A percentile compares a stretch with the other conserved stretches of the same genome.
Conservation (phyloP, 345 rosid species). For the Citrus hindsii region DNA sequence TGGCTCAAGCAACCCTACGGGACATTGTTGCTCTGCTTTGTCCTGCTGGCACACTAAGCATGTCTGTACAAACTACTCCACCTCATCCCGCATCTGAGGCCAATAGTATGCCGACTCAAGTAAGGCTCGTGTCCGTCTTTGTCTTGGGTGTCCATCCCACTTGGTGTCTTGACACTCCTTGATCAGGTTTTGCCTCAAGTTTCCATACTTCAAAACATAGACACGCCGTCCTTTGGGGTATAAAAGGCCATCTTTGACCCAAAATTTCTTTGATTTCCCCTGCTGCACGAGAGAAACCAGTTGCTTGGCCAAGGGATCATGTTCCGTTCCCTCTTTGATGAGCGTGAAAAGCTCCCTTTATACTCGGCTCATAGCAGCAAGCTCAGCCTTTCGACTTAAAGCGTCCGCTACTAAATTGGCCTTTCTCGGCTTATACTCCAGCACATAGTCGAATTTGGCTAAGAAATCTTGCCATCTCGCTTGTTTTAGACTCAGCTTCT, state of each 20-base stretch:
- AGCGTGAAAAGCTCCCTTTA: too few species aligned
- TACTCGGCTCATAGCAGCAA: fast-evolving
- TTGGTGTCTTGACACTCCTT: background rate
- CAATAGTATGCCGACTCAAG: background rate
- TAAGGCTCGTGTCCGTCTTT: background rate
- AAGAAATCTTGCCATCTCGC: background rate
- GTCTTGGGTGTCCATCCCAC: background rate
- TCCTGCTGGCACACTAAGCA: background rate
- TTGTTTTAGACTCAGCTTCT: background rate
- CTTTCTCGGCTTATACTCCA: background rate
- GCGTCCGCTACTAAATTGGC: background rate
- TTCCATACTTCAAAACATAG: background rate
- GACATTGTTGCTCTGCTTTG: background rate
- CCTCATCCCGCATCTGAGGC: background rate
- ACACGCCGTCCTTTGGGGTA: background rate
- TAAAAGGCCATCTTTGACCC: background rate
- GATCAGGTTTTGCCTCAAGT: background rate
- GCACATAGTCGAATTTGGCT: too few species aligned
- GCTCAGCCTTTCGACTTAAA: background rate
- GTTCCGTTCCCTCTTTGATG: fast-evolving
- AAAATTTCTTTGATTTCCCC: background rate
- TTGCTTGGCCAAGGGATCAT: too few species aligned
- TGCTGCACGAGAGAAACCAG: background rate
- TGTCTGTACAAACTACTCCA: background rate
- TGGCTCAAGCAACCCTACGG: fast-evolving